Conservation (phyloP, 2,329 filamentous ascomycete species). For the Colletotrichum nymphaeae region DNA sequence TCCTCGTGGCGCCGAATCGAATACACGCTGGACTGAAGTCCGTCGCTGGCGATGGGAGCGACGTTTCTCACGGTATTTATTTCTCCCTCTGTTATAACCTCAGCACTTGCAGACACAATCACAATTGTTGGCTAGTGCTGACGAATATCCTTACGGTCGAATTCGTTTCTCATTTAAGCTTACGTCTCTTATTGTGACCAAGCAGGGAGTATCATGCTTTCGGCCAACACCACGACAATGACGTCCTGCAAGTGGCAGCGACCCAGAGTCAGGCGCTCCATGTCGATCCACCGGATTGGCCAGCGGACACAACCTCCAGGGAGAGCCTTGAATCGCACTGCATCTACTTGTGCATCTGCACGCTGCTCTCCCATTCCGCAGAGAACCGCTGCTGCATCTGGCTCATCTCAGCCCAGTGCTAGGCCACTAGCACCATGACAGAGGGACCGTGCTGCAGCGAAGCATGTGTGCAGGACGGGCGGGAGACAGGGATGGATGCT, state of each 20-base stretch:
- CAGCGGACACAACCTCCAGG: constrained; percentile 18
- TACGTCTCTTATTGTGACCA: background rate
- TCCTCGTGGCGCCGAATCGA: background rate
- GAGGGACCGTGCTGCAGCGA: constrained; percentile 19
- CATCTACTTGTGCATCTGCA: constrained; percentile 32
- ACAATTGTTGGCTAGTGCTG: constrained; percentile 20
- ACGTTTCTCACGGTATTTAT: background rate
- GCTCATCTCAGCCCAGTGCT: constrained; percentile 27
- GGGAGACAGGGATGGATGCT: constrained; percentile 29
- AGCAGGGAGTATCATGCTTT: constrained; percentile 12
- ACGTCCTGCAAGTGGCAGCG: constrained; percentile 34
- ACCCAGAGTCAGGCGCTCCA: constrained; percentile 32
- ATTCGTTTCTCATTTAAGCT: constrained; percentile 5
- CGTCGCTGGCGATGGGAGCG: background rate
- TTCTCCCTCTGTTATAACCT: too few species aligned
- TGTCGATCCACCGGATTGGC: constrained; percentile 27
- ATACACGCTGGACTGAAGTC: background rate
- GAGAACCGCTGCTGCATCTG: constrained; percentile 7
- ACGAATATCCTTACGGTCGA: background rate
- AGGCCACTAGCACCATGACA: constrained; percentile 25
- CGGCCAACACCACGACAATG: constrained; percentile 26
- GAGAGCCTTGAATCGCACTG: constrained; percentile 21
- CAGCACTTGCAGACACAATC: background rate
- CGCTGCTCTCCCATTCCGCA: constrained; percentile 14
- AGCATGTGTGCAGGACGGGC: constrained; percentile 26